Evolutionary conservation across 768 basidiomycete species (phyloP).

Genomic region (Lactarius trivialis): DNA sequence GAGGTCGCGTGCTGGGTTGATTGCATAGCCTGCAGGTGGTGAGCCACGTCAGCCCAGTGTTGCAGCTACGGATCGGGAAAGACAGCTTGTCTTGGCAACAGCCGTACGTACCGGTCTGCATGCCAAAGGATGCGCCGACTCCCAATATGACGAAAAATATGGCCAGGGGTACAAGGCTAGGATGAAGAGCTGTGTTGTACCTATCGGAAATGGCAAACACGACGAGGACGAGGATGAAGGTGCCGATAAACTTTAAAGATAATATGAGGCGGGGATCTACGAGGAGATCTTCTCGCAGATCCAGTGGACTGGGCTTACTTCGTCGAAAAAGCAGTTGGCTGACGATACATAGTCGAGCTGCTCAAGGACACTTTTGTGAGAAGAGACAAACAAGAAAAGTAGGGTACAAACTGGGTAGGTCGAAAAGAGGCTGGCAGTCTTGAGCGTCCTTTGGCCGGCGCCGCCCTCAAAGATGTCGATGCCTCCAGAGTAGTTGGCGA

Average conservation of each 20-base stretch:
- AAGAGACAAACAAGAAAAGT: background rate
- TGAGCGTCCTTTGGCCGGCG: conserved; percentile 44
- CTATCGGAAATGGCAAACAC: conserved; percentile 52
- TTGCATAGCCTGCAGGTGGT: conserved; percentile 40
- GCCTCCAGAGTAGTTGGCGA: conserved; percentile 59
- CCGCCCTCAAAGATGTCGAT: conserved; percentile 61
- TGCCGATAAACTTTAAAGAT: conserved; percentile 43
- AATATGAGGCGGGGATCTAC: background rate
- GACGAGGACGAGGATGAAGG: conserved; percentile 48
- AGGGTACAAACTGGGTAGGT: conserved; percentile 49
- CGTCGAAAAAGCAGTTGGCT: conserved; percentile 41
- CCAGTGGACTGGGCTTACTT: conserved; percentile 28
- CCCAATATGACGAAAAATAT: conserved; percentile 52
- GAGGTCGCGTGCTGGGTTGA: conserved; percentile 69
- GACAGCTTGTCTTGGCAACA: background rate
- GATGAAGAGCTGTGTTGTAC: conserved; percentile 41
- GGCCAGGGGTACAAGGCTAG: conserved; percentile 47
- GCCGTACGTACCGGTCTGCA: conserved; percentile 40
- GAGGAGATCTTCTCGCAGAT: too few relatives aligned
- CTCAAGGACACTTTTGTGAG: background rate
- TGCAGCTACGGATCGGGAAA: background rate
- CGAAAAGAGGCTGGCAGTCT: conserved; percentile 51
- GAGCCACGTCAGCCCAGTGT: background rate
- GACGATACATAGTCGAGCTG: conserved; percentile 38
- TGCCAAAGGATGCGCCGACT: conserved; percentile 51